Evolutionary conservation across 768 basidiomycete species (phyloP).

Genomic region (Hygrocybe punicea): DNA sequence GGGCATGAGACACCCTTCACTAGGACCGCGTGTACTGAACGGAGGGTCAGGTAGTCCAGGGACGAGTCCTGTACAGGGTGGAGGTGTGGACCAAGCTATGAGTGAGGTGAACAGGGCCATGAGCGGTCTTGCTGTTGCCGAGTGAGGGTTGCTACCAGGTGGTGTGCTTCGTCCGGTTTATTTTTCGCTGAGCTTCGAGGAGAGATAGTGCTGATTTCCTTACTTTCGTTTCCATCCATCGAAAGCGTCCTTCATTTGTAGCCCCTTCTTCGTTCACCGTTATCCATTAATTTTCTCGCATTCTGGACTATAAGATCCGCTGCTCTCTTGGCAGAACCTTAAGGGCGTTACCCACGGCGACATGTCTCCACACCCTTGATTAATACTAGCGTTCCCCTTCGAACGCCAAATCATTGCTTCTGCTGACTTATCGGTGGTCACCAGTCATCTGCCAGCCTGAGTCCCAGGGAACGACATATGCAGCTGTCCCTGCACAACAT

Average conservation of each 20-base stretch:
- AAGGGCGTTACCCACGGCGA: too few relatives aligned
- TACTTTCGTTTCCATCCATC: not conserved
- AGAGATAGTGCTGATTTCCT: not conserved
- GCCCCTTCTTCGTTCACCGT: not conserved
- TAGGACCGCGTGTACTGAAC: constrained; percentile 59
- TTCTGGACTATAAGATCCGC: not conserved
- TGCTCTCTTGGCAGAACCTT: too few relatives aligned
- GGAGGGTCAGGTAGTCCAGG: constrained; percentile 33
- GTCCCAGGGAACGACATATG: too few relatives aligned
- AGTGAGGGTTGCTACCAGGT: constrained; percentile 36
- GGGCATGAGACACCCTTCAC: constrained; percentile 75
- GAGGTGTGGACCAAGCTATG: constrained; percentile 54
- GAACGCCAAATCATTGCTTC: too few relatives aligned
- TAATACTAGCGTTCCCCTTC: too few relatives aligned
- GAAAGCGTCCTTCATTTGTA: too few relatives aligned
- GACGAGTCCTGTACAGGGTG: constrained; percentile 39
- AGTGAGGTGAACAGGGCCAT: constrained; percentile 72
- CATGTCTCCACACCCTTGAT: too few relatives aligned
- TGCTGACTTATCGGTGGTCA: too few relatives aligned
- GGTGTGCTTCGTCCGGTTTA: not conserved
- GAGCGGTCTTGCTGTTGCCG: constrained; percentile 69
- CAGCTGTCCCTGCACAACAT: too few relatives aligned
- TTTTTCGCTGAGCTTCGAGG: not conserved
- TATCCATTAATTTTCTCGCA: not conserved
- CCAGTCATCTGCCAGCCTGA: too few relatives aligned